phyloP scores from a whole-genome alignment of 345 rosid species.

The Noccaea bulbosa region DNA sequence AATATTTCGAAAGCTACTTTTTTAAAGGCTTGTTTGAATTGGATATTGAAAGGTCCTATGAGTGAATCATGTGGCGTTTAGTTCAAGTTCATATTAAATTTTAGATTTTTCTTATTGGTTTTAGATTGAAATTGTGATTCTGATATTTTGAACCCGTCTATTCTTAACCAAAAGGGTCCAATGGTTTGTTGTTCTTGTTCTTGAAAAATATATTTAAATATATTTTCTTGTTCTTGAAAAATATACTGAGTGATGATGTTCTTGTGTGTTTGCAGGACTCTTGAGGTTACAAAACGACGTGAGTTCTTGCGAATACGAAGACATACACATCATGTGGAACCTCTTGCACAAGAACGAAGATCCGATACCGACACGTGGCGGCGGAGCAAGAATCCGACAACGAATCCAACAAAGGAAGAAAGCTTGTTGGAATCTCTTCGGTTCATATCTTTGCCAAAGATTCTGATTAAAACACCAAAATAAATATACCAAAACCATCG shows the following conservation, averaged over 20 bases:
- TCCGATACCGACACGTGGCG: slow-evolving; percentile 16
- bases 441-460: slow-evolving; percentile 43
- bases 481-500: slow-evolving; percentile 12
- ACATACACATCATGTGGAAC: slow-evolving; percentile 60
- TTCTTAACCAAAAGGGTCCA: too few relatives aligned
- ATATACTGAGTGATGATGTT: slow-evolving; percentile 9
- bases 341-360: slow-evolving; percentile 45
- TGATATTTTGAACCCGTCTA: not conserved
- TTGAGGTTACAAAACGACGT: slow-evolving; percentile 51
- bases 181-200: not conserved
- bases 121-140: not conserved
- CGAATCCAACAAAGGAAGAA: slow-evolving; percentile 34
- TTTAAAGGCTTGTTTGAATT: not conserved
- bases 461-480: slow-evolving; percentile 34
- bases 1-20: not conserved
- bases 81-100: slow-evolving; percentile 4
- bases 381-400: not conserved
- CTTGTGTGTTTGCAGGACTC: slow-evolving; percentile 37
- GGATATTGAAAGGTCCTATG: not conserved
- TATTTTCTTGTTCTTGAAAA: not conserved
- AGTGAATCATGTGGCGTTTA: not conserved
- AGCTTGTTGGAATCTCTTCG: slow-evolving; percentile 44
- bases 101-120: not conserved
- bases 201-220: not conserved
- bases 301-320: slow-evolving; percentile 59